A percentile compares a stretch with the other conserved stretches of the same genome.
These are phyloP conservation scores for Encephalitozoon intestinalis DNA, from an alignment of 371 early-diverging fungal species.

Conservation along the genomic window DNA sequence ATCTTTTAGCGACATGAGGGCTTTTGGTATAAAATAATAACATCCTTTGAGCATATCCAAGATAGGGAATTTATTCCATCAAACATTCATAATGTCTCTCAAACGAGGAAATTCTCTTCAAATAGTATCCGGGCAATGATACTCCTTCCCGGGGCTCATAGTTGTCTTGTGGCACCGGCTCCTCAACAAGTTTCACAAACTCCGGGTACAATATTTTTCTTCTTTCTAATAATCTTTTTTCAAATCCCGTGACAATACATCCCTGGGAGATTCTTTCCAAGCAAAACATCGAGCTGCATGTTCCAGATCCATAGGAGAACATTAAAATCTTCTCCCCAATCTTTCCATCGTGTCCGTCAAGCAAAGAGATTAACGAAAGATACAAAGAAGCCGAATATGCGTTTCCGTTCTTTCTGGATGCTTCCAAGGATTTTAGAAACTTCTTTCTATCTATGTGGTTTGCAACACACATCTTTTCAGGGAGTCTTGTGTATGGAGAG, in stretches of 20 bases:
- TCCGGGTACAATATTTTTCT: background rate
- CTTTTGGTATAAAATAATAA: background rate
- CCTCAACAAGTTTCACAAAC: background rate
- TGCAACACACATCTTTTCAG: constrained; percentile 70
- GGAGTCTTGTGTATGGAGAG: constrained; percentile 63
- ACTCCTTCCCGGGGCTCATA: background rate
- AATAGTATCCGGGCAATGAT: background rate
- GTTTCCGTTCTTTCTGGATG: constrained; percentile 81
- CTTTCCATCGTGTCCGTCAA: constrained; percentile 59
- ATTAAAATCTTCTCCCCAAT: constrained; percentile 71
- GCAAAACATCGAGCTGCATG: constrained; percentile 73
- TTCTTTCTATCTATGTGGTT: constrained; percentile 68
- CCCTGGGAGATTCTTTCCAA: constrained; percentile 35
- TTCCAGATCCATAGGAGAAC: constrained; percentile 91
- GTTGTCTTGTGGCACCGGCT: background rate
- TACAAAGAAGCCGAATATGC: constrained; percentile 87
- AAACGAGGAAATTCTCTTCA: background rate
- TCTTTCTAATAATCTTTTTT: constrained; percentile 7
- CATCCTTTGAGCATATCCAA: background rate
- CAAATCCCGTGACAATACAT: constrained; percentile 8
- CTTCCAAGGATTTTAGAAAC: constrained; percentile 71
- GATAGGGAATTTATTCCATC: background rate
- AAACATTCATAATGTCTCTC: background rate
- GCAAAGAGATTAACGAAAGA: constrained; percentile 72
- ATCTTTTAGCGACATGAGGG: constrained; percentile 21